Percentiles rank a stretch among this genome's conserved stretches.
Evolutionary conservation across 2,329 filamentous ascomycete genomes (phyloP).

Genomic region (Atkinsonella hypoxylon): DNA sequence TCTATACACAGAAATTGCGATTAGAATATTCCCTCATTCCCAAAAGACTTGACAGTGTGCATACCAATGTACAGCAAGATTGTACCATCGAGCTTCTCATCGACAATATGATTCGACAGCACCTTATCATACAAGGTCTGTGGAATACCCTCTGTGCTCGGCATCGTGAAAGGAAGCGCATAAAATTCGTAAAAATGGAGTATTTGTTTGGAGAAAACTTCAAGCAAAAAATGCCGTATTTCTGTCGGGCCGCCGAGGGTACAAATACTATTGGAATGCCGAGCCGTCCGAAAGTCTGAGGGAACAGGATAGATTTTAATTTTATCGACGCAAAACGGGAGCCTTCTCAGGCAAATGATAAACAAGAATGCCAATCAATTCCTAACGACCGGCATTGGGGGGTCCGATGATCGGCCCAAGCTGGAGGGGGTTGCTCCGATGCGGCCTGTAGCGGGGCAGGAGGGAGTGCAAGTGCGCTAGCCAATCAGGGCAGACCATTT

Average conservation of each 20-base stretch:
- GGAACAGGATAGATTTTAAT: slow-evolving; percentile 1
- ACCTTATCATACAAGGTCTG: slow-evolving; percentile 97
- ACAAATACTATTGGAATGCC: too few relatives aligned
- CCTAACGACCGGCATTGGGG: slow-evolving; percentile 5
- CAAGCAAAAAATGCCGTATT: too few relatives aligned
- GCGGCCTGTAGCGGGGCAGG: slow-evolving; percentile 2
- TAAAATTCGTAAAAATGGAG: too few relatives aligned
- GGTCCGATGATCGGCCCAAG: slow-evolving; percentile 13
- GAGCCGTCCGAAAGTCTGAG: too few relatives aligned
- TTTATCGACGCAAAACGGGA: background rate
- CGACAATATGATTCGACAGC: slow-evolving; percentile 85
- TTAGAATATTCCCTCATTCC: background rate
- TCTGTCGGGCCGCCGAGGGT: too few relatives aligned
- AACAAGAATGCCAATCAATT: slow-evolving; percentile 1
- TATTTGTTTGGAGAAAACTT: too few relatives aligned
- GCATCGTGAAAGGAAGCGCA: slow-evolving; percentile 40
- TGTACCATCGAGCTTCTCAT: slow-evolving; percentile 89
- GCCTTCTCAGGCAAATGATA: background rate
- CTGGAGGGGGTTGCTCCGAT: slow-evolving; percentile 5
- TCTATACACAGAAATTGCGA: slow-evolving; percentile 35
- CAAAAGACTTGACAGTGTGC: slow-evolving; percentile 15
- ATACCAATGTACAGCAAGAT: slow-evolving; percentile 85
- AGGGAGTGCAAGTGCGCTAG: background rate
- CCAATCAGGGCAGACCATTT: background rate
- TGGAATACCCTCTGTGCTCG: slow-evolving; percentile 56